Base-by-base conservation (phyloP, 2,329 filamentous ascomycete genomes). In the Talaromyces sp. region DNA sequence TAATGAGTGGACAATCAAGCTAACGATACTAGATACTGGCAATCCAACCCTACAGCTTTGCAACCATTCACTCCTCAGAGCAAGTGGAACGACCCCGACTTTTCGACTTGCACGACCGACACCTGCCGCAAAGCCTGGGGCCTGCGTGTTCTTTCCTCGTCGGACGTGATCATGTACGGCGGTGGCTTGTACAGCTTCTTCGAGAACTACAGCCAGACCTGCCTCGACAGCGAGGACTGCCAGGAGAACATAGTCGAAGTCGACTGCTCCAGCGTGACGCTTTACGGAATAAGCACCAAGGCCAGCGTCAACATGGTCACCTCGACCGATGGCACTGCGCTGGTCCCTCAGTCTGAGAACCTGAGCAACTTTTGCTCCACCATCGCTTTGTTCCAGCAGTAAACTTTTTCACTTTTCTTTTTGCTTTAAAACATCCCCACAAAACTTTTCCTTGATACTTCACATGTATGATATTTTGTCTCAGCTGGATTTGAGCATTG, bases 101-200 rank as follows among this genome's bases (percentile, higher is more conserved):
- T 95, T 72, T 77, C 77, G 2, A 78, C 79, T 54, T 91, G 88
- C 74, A 79, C 77, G 22, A 79, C 75, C 22, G 73, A 77, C 10
- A 71, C 69, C 17, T 93, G 90, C 74, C 85, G 85, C 64, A 91
- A 92, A 71, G 85, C 91, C 1, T 92, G 88, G 88, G 91, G 90
- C 68, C 80, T 95, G 53, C 88, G 90, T 27, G 81, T 92, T 47
- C 77, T 85, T 60, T 83, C 88, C 73, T 91, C 88, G 2, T 81
- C 80, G 10, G 84, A 91, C 64, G 73, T 92, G 19, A 85, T 84
- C 70, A 77, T 92, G 69, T 91, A 88, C 70, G 90, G 90, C 53
- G 88, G 85, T 5, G 90, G 90, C 28, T 77, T 93, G 62, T 93
- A 93, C 82, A 88, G 84, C 66, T 93, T 93, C 84, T 93, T 92